Evolutionary conservation across 1,139 yeast genomes (phyloP).

Genomic region (Yamadazyma atmosphaerica): DNA sequence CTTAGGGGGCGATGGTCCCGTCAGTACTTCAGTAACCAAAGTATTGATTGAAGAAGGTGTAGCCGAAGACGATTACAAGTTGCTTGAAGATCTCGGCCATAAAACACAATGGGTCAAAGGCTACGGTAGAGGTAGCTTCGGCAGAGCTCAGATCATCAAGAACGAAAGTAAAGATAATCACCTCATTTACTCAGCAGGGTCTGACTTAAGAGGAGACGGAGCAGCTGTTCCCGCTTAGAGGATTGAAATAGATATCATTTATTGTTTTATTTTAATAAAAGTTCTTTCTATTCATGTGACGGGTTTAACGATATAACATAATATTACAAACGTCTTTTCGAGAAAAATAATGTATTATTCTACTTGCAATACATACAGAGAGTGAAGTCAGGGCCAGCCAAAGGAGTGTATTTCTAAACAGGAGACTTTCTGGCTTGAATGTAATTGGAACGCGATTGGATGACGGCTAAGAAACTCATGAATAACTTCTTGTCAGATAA

Average conservation of each 20-base stretch:
- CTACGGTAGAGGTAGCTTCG: constrained; percentile 49
- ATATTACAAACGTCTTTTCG: too few species aligned
- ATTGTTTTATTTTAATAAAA: too few species aligned
- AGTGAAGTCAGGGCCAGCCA: too few species aligned
- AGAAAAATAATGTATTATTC: too few species aligned
- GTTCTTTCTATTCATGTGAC: too few species aligned
- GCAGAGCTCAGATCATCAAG: constrained; percentile 75
- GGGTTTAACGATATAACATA: too few species aligned
- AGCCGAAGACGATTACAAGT: constrained; percentile 36
- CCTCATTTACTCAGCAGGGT: constrained; percentile 66
- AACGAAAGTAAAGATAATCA: constrained; percentile 39
- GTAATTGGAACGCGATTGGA: too few species aligned
- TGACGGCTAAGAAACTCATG: too few species aligned
- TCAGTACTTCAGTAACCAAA: constrained; percentile 55
- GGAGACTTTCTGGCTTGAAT: too few species aligned
- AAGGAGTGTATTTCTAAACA: too few species aligned
- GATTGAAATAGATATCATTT: neutral
- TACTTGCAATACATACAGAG: too few species aligned
- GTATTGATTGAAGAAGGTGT: constrained; percentile 73
- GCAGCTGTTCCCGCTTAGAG: constrained; percentile 58
- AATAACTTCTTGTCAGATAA: too few species aligned
- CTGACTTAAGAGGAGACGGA: constrained; percentile 82
- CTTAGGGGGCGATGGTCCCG: constrained; percentile 68
- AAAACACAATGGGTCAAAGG: constrained; percentile 48
- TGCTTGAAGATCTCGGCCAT: constrained; percentile 59